Base-by-base conservation (phyloP, 2,329 filamentous ascomycete genomes). In the Hymenoscyphus occultus region DNA sequence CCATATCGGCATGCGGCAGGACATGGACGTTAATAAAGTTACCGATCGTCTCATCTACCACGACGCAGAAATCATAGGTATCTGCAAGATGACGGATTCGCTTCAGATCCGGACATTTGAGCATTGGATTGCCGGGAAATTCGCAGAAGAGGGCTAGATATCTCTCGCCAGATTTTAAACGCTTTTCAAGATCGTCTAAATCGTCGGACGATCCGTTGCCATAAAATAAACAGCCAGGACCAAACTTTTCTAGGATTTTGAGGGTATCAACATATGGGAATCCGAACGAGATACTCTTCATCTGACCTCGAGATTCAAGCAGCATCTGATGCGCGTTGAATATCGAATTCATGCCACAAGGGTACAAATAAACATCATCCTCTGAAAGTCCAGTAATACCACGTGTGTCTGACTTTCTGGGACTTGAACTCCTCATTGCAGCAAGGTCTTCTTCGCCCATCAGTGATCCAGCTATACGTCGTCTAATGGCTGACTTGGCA, bases 241-340 rank as follows among this genome's bases (percentile, higher is more conserved):
- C 95, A 76, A 96, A 98, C 76, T 98, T 99, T 76, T 98, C 83
- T 5, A 98, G 81, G 60, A 97, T 92, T 76, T 99, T 99, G 63
- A 98, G 83, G 0, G 95, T 97, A 77, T 99, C 95, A 61, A 97
- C 92, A 72, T 99, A 99, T 0, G 95, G 93, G 72, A 99, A 99
- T n/a, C 95, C 95, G 74, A 92, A 97, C 73, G 90, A 93, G 74
- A 99, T 87, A 76, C 92, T 96, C 77, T 91, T 90, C 66, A 85
- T 75, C 7, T 82, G 79, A 2, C 87, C 87, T 45, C 88, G 85
- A 0, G 86, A 83, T 61, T 81, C 80, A 68, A 94, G 80, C 60
- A 97, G 80, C 56, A 86, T 86, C 59, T 90, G 87, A 75, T 99
- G 95, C 0, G 91, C 84, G 71, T 92, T 92, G 80, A 92, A 99